These are phyloP conservation scores for Stagonosporopsis rhizophila DNA, from an alignment of 2,329 filamentous ascomycete species.

Conservation along the genomic window DNA sequence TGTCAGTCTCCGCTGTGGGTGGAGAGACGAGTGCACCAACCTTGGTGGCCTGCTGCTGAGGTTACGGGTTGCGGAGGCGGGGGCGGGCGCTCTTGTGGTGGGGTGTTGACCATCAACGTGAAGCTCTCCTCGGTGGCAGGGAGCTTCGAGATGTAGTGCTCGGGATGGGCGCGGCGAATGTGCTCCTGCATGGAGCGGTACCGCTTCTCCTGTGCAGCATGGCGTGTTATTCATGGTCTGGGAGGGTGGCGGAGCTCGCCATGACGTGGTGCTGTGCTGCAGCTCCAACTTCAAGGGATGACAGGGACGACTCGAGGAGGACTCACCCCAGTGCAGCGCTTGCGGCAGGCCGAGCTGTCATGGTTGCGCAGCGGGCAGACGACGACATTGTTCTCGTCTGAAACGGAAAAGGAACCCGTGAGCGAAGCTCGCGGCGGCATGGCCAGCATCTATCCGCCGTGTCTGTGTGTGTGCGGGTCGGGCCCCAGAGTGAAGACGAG, in stretches of 20 bases:
- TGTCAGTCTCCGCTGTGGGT: conserved; percentile 45
- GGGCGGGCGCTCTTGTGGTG: conserved; percentile 74
- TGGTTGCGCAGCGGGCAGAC: conserved; percentile 95
- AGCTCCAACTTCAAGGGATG: conserved; percentile 15
- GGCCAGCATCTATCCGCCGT: conserved; percentile 55
- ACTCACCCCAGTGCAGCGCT: conserved; percentile 98
- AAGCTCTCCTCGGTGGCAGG: conserved; percentile 97
- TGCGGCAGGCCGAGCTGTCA: conserved; percentile 95
- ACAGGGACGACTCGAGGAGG: conserved; percentile 22
- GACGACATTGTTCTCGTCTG: conserved; percentile 93
- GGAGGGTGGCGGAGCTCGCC: conserved; percentile 20
- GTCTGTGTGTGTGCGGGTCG: conserved; percentile 12
- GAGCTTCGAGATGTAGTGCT: conserved; percentile 97
- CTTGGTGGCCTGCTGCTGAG: conserved; percentile 46
- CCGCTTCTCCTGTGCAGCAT: conserved; percentile 75
- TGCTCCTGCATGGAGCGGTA: conserved; percentile 99
- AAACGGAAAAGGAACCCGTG: conserved; percentile 89
- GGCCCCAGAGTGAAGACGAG: conserved; percentile 4
- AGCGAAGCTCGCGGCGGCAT: conserved; percentile 91
- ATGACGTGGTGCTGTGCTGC: conserved; percentile 27
- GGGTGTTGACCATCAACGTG: conserved; percentile 91
- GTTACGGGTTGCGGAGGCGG: conserved; percentile 54
- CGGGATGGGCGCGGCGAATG: conserved; percentile 94
- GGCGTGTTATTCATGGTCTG: conserved; percentile 42
- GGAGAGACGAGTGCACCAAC: conserved; percentile 40